These are phyloP conservation scores for Dittrichia graveolens DNA, from an alignment of 129 eudicot genomes.

Conservation along the genomic window DNA sequence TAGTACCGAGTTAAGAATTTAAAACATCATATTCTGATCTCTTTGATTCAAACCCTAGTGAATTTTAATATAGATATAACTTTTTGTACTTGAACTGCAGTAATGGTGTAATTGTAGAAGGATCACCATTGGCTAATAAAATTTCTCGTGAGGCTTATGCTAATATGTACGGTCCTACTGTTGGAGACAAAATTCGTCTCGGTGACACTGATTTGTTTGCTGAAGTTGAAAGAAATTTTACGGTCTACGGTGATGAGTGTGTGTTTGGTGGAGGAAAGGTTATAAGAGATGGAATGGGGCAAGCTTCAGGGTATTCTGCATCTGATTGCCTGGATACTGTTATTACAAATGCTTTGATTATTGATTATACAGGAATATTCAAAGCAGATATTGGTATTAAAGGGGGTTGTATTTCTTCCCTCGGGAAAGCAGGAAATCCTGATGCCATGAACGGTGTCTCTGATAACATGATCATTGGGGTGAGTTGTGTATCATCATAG, in stretches of 20 bases:
- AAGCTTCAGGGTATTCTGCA: conserved; percentile 68
- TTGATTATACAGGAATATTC: conserved; percentile 85
- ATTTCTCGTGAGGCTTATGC: conserved; percentile 80
- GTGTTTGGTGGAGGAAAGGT: conserved; percentile 99
- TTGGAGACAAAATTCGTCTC: conserved; percentile 94
- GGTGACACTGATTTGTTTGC: conserved; percentile 96
- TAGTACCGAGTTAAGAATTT: conserved; percentile 47
- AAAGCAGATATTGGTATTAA: conserved; percentile 96
- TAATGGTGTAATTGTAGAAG: conserved; percentile 59
- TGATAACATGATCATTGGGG: conserved; percentile 72
- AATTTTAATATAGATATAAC: background rate
- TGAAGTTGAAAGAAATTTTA: conserved; percentile 81
- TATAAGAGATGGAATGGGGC: conserved; percentile 97
- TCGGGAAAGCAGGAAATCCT: conserved; percentile 97
- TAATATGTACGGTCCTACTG: conserved; percentile 90
- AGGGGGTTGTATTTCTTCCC: conserved; percentile 62
- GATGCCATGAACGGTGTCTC: conserved; percentile 75
- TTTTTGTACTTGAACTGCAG: conserved; percentile 45
- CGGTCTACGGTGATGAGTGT: conserved; percentile 91
- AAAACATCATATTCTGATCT: conserved; percentile 8
- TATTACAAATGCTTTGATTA: conserved; percentile 85
- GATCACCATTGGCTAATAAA: conserved; percentile 46
- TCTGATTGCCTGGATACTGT: conserved; percentile 75
- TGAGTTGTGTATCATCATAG: conserved; percentile 33
- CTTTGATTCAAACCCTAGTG: background rate